A percentile compares a stretch with the other conserved stretches of the same genome.
Conservation (phyloP, 495 filamentous ascomycete genomes). For the Cercophora scortea region DNA sequence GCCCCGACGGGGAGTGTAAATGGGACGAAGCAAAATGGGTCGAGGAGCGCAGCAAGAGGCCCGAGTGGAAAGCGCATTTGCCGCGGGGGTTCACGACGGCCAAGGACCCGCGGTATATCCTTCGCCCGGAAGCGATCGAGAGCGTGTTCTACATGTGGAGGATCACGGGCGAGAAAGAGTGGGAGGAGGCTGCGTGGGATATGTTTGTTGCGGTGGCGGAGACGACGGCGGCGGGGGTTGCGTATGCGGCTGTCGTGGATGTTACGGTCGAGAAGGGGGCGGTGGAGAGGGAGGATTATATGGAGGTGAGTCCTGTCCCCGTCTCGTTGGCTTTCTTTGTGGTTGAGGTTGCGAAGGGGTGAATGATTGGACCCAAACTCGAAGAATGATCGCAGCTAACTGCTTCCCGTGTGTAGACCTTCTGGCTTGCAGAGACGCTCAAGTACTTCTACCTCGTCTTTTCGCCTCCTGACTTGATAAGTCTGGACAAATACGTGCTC, state of each 20-base stretch:
- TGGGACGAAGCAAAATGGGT: conserved; percentile 22
- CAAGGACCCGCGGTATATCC: conserved; percentile 45
- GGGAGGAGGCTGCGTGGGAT: conserved; percentile 48
- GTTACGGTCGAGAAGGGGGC: conserved; percentile 17
- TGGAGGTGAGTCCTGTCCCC: conserved; percentile 26
- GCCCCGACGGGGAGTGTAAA: conserved; percentile 1
- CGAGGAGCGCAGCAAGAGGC: too few relatives aligned
- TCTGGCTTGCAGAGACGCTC: too few relatives aligned
- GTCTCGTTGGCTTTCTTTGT: too few relatives aligned
- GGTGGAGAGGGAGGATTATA: conserved; percentile 27
- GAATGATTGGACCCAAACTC: too few relatives aligned
- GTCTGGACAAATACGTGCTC: too few relatives aligned
- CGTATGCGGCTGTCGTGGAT: conserved; percentile 40
- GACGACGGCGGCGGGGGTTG: conserved; percentile 35
- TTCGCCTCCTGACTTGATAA: too few relatives aligned
- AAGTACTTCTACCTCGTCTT: too few relatives aligned
- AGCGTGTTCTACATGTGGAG: conserved; percentile 61
- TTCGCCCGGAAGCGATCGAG: conserved; percentile 59
- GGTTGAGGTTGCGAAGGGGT: too few relatives aligned
- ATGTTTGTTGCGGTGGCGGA: conserved; percentile 46
- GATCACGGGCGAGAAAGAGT: conserved; percentile 44
- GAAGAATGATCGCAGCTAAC: too few relatives aligned
- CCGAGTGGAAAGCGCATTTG: too few relatives aligned
- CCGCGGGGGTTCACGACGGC: too few relatives aligned
- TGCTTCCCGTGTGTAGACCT: too few relatives aligned